Conservation (phyloP, 2,329 filamentous ascomycete species). For the Fusarium longipes region DNA sequence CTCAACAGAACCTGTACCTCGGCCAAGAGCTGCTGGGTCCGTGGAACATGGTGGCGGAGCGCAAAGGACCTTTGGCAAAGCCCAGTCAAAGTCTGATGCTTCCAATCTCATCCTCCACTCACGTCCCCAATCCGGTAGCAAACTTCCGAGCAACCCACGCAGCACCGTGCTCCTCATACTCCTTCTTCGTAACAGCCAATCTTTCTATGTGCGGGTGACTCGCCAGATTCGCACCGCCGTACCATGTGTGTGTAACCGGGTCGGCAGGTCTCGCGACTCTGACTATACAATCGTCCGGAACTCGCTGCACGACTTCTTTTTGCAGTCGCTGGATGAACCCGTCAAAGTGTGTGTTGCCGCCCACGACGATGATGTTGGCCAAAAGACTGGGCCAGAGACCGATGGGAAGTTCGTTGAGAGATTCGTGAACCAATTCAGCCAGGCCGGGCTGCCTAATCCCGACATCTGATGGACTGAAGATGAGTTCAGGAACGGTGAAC, state of each 20-base stretch:
- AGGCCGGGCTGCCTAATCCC: conserved; percentile 87
- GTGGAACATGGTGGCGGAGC: neutral
- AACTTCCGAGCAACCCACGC: conserved; percentile 81
- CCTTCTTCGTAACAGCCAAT: conserved; percentile 82
- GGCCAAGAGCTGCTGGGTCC: neutral
- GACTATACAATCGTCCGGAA: conserved; percentile 82
- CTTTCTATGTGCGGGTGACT: conserved; percentile 73
- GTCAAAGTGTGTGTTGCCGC: conserved; percentile 82
- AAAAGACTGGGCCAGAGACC: conserved; percentile 85
- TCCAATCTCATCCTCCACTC: neutral
- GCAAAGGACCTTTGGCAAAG: neutral
- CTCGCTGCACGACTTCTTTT: conserved; percentile 75
- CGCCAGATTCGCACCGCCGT: conserved; percentile 83
- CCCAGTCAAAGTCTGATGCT: neutral
- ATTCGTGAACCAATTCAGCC: conserved; percentile 84
- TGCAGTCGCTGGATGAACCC: conserved; percentile 86
- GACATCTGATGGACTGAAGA: conserved; percentile 88
- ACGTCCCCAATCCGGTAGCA: conserved; percentile 48
- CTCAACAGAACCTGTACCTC: neutral
- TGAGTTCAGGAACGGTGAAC: conserved; percentile 87
- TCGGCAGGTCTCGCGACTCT: conserved; percentile 76
- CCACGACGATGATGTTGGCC: conserved; percentile 88
- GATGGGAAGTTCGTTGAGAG: conserved; percentile 78
- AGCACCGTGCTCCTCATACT: conserved; percentile 89
- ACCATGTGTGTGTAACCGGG: conserved; percentile 85